These are phyloP conservation scores for Claviceps monticola DNA, from an alignment of 2,329 filamentous ascomycete genomes.

Conservation along the genomic window DNA sequence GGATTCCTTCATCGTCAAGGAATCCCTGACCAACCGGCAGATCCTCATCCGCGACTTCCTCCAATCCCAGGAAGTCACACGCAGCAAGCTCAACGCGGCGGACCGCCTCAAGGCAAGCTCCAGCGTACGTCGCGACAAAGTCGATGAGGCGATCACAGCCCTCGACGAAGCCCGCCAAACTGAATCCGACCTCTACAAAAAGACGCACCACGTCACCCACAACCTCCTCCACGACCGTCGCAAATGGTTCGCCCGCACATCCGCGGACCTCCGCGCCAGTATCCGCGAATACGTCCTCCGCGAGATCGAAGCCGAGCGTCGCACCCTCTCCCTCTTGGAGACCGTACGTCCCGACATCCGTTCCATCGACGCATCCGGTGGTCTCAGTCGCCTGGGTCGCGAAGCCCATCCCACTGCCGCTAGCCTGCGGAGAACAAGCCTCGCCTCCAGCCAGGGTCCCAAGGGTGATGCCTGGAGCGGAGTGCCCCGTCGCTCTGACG, in stretches of 20 bases:
- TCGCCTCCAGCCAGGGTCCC: slow-evolving; percentile 83
- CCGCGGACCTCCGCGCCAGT: slow-evolving; percentile 67
- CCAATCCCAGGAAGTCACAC: slow-evolving; percentile 75
- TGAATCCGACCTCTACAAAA: slow-evolving; percentile 69
- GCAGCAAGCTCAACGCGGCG: slow-evolving; percentile 70
- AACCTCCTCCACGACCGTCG: slow-evolving; percentile 82
- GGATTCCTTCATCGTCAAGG: slow-evolving; percentile 95
- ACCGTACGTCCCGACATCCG: slow-evolving; percentile 86
- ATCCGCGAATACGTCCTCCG: slow-evolving; percentile 88
- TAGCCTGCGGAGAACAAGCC: slow-evolving; percentile 49
- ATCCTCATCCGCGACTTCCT: slow-evolving; percentile 87
- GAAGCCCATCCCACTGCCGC: slow-evolving; percentile 65
- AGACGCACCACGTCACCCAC: slow-evolving; percentile 76
- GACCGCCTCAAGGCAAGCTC: slow-evolving; percentile 79
- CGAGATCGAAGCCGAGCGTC: slow-evolving; percentile 88
- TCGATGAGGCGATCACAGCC: slow-evolving; percentile 88
- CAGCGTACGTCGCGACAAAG: slow-evolving; percentile 84
- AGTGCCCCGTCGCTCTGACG: slow-evolving; percentile 69
- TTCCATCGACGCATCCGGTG: slow-evolving; percentile 80
- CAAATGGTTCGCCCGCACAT: slow-evolving; percentile 79
- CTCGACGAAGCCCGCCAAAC: slow-evolving; percentile 76
- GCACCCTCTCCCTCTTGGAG: slow-evolving; percentile 85
- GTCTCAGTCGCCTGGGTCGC: slow-evolving; percentile 75
- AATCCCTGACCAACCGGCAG: slow-evolving; percentile 93
- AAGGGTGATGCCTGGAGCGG: slow-evolving; percentile 99